phyloP scores from a whole-genome alignment of 495 filamentous ascomycete species.

The Thermothielavioides terrestris region DNA sequence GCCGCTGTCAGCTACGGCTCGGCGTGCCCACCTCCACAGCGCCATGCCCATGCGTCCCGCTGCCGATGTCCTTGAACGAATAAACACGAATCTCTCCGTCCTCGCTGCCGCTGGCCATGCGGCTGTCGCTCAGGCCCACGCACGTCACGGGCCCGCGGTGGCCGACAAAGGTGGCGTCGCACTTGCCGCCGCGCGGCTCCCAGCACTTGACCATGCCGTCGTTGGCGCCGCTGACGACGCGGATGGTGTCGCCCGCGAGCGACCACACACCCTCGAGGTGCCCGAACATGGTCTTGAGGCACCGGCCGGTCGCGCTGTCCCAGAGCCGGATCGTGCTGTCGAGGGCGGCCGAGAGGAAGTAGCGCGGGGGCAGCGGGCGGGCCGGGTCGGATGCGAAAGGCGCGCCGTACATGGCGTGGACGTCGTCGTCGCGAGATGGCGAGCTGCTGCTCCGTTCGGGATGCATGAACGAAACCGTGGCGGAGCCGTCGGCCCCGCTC shows the following conservation, averaged over 20 bases:
- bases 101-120: slow-evolving; percentile 83
- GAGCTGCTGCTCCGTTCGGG: slow-evolving; percentile 14
- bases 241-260: slow-evolving; percentile 80
- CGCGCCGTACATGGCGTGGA: slow-evolving; percentile 46
- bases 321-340: slow-evolving; percentile 89
- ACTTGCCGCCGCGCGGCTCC: slow-evolving; percentile 85
- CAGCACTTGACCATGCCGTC: slow-evolving; percentile 95
- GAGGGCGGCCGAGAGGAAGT: slow-evolving; percentile 85
- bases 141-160: slow-evolving; percentile 64
- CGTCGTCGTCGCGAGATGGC: slow-evolving; percentile 27
- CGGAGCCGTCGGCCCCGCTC: slow-evolving; percentile 32
- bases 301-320: slow-evolving; percentile 75
- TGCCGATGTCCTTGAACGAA: slow-evolving; percentile 57
- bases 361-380: slow-evolving; percentile 67
- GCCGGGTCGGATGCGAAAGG: slow-evolving; percentile 46
- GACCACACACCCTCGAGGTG: slow-evolving; percentile 96
- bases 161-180: slow-evolving; percentile 82
- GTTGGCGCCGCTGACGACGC: slow-evolving; percentile 80
- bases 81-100: slow-evolving; percentile 86
- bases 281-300: slow-evolving; percentile 87
- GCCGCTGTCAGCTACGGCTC: slow-evolving; percentile 8
- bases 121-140: slow-evolving; percentile 77
- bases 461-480: slow-evolving; percentile 18
- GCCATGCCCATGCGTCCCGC: slow-evolving; percentile 2
- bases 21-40: slow-evolving; percentile 28